These are phyloP conservation scores for Lactarius akahatsu DNA, from an alignment of 768 basidiomycete species.

Conservation along the genomic window DNA sequence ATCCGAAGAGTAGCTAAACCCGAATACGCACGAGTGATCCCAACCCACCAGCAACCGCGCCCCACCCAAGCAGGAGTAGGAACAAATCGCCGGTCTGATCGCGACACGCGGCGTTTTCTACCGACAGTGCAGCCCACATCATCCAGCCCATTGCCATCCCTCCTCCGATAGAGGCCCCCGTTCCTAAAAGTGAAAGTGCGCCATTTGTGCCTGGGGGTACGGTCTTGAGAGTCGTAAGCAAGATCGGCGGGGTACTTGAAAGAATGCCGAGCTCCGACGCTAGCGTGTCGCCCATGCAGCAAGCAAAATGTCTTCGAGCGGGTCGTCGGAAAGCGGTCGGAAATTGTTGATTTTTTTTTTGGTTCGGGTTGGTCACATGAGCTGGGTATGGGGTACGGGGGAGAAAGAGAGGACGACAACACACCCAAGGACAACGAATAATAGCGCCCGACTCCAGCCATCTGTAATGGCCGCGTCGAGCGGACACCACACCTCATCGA, in stretches of 20 bases:
- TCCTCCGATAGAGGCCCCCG: constrained; percentile 67
- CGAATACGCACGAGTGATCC: constrained; percentile 67
- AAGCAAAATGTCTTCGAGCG: constrained; percentile 73
- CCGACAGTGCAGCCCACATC: constrained; percentile 52
- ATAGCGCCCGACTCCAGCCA: constrained; percentile 58
- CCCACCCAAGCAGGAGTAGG: constrained; percentile 53
- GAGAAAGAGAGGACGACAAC: constrained; percentile 26
- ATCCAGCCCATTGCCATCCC: constrained; percentile 69
- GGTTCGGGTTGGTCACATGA: background rate
- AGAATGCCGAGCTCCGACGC: constrained; percentile 93
- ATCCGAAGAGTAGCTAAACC: background rate
- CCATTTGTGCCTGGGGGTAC: constrained; percentile 94
- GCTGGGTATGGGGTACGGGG: background rate
- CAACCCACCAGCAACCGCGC: constrained; percentile 63
- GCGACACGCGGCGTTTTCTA: constrained; percentile 63
- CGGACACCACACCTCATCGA: constrained; percentile 59
- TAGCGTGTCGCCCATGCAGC: constrained; percentile 88
- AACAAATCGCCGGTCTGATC: constrained; percentile 40
- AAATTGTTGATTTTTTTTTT: no score
- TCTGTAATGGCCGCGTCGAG: constrained; percentile 43
- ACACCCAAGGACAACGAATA: constrained; percentile 68
- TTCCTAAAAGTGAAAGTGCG: constrained; percentile 74
- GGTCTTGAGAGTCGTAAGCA: constrained; percentile 71
- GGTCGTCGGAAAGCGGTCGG: background rate
- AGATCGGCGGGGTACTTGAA: constrained; percentile 60